phyloP scores from a whole-genome alignment of 2,329 filamentous ascomycete genomes.

The Fusarium chuoi region DNA sequence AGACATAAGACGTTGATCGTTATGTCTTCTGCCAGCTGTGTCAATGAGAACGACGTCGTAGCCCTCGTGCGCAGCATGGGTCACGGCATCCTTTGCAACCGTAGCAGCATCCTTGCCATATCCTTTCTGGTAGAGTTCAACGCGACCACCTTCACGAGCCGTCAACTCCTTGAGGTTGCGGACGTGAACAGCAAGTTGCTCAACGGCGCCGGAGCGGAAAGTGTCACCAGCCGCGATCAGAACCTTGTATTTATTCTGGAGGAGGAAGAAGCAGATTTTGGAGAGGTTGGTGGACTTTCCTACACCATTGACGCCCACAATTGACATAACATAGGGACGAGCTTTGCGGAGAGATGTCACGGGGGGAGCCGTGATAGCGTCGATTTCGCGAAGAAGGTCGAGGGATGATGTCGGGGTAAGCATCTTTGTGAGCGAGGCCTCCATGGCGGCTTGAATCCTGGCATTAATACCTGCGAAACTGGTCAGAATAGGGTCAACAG shows the following conservation, averaged over 20 bases:
- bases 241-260: conserved; percentile 97
- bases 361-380: conserved; percentile 76
- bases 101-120: conserved; percentile 98
- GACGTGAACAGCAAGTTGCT: conserved; percentile 95
- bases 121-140: conserved; percentile 95
- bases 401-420: conserved; percentile 94
- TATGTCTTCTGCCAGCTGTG: conserved; percentile 93
- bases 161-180: conserved; percentile 92
- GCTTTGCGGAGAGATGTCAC: conserved; percentile 69
- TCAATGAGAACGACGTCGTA: conserved; percentile 98
- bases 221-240: conserved; percentile 95
- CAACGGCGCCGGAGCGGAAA: conserved; percentile 95
- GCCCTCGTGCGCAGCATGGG: conserved; percentile 75
- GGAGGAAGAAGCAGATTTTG: conserved; percentile 97
- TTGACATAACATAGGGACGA: conserved; percentile 95
- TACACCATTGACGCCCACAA: conserved; percentile 97
- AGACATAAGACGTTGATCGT: conserved; percentile 95
- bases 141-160: conserved; percentile 81
- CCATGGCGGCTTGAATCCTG: conserved; percentile 87
- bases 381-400: conserved; percentile 93
- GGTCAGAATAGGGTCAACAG: conserved; percentile 16
- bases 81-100: conserved; percentile 94
- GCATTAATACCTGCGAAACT: conserved; percentile 72
- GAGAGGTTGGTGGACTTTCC: conserved; percentile 98
- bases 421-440: conserved; percentile 92